These are phyloP conservation scores for Erythrophleum fordii DNA, from an alignment of 306 rosid species.

Conservation along the genomic window DNA sequence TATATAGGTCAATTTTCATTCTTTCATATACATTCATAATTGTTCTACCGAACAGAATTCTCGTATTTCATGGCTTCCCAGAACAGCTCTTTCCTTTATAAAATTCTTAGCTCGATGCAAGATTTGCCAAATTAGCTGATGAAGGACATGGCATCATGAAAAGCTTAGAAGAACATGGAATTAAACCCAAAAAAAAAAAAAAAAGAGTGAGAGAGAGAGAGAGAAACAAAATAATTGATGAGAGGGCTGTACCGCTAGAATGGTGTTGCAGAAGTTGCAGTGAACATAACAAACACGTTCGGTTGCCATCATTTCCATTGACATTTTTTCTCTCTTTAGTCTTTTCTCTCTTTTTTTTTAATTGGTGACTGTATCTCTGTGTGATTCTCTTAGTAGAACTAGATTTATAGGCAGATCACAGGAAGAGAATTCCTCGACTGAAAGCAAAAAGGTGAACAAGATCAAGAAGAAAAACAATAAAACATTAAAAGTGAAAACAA, in stretches of 20 bases:
- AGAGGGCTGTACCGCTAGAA: constrained; percentile 80
- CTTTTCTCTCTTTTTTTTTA: constrained; percentile 31
- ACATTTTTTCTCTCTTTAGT: constrained; percentile 46
- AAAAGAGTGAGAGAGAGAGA: background rate
- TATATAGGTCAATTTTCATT: constrained; percentile 11
- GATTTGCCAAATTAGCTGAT: constrained; percentile 50
- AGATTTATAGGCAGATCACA: constrained; percentile 55
- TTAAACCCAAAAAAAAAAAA: background rate
- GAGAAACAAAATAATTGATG: constrained; percentile 40
- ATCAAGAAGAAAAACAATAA: constrained; percentile 11
- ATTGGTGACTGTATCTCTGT: constrained; percentile 36
- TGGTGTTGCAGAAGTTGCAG: constrained; percentile 99
- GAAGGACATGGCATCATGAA: constrained; percentile 40
- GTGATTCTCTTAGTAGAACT: constrained; percentile 24
- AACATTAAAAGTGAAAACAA: background rate
- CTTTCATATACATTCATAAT: constrained; percentile 3
- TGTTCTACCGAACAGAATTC: constrained; percentile 40
- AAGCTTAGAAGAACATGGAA: constrained; percentile 36
- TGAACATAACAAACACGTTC: constrained; percentile 99
- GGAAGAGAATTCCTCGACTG: constrained; percentile 18
- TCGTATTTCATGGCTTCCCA: constrained; percentile 32
- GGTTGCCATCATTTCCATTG: constrained; percentile 90
- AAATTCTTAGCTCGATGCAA: constrained; percentile 34
- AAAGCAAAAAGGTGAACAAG: constrained; percentile 32
- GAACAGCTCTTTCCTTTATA: constrained; percentile 31